Base-by-base conservation (phyloP, 2,329 filamentous ascomycete genomes). In the Madurella mycetomatis region DNA sequence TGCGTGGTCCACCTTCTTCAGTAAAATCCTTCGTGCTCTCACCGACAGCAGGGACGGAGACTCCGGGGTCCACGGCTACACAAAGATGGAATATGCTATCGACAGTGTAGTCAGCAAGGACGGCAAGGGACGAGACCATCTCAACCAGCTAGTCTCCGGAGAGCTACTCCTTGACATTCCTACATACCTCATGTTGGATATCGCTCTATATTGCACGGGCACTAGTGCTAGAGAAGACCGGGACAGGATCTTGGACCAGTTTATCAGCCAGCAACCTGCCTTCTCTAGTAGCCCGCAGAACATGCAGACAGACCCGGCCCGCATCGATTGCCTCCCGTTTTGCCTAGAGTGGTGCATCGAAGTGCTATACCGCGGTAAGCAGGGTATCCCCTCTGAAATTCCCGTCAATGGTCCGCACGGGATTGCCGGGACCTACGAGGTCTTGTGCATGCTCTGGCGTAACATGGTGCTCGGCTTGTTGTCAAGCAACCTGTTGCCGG, bases 401-500 rank as follows among this genome's bases (percentile, higher is more conserved):
- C 13, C 2, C 9, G 30, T 45, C 4, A 12, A n/a, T 17, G 30
- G 30, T 12, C n/a, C n/a, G 16, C 16, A 31, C 44, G 7, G 37
- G 5, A 1, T 30, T 9, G 16, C 15, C 9, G 40, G 39, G 2
- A 16, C 44, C 13, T 59, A 57, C 41, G 12, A 49, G 41, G 31
- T 62, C n/a, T 18, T 61, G 3, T 54, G 48, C 44, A 54, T 47
- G 3, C 52, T 62, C 12, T 62, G 54, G 58, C 9, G n/a, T 19
- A 30, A 34, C 16, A 52, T 51, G 45, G 16, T 47, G 32, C 9
- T 12, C 5, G n/a, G 4, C 32, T 5, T 25, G 12, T 32, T 18
- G 9, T 2, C 42, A 25, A 7, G 25, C 25, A 3, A 25, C 4
- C 25, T 3, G 18, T 44, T 30, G 17, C 4, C 11, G 11, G 18